Evolutionary conservation across 805 yeast genomes (phyloP).

Genomic region (Phaffomyces antillensis): DNA sequence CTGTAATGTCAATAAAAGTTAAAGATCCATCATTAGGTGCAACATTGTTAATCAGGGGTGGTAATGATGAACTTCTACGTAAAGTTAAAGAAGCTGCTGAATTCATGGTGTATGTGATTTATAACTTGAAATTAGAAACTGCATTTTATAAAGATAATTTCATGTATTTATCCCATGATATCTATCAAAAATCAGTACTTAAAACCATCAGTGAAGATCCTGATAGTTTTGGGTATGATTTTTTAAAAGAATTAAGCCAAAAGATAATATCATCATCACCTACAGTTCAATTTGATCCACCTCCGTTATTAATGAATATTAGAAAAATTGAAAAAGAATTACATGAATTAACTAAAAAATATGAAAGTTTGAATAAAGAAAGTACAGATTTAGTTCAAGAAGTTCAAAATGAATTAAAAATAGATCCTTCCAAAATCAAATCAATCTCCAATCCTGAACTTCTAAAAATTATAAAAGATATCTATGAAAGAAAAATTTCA

Average conservation of each 20-base stretch:
- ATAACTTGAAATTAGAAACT: slow-evolving; percentile 75
- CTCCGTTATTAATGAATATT: slow-evolving; percentile 51
- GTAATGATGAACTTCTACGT: slow-evolving; percentile 49
- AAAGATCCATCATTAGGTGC: slow-evolving; percentile 69
- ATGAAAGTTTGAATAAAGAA: slow-evolving; percentile 15
- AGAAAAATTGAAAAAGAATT: slow-evolving; percentile 42
- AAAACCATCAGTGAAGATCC: slow-evolving; percentile 13
- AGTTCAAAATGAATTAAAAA: slow-evolving; percentile 21
- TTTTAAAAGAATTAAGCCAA: slow-evolving; percentile 33
- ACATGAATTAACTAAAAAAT: slow-evolving; percentile 15
- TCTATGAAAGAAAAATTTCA: slow-evolving; percentile 26
- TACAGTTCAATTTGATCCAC: slow-evolving; percentile 65
- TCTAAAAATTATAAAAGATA: slow-evolving; percentile 24
- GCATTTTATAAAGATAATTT: slow-evolving; percentile 66
- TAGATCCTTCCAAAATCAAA: slow-evolving; percentile 5
- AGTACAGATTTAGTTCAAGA: slow-evolving; percentile 13
- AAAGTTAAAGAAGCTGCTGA: slow-evolving; percentile 74
- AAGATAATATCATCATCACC: slow-evolving; percentile 79
- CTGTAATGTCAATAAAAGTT: slow-evolving; percentile 76
- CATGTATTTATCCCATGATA: slow-evolving; percentile 39
- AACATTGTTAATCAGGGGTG: slow-evolving; percentile 84
- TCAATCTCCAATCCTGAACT: slow-evolving; percentile 23
- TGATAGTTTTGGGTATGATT: slow-evolving; percentile 30
- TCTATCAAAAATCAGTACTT: slow-evolving; percentile 22
- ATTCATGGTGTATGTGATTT: slow-evolving; percentile 70